Conservation (phyloP, 1,284 basidiomycete genomes). For the Ceratobasidium sp. region DNA sequence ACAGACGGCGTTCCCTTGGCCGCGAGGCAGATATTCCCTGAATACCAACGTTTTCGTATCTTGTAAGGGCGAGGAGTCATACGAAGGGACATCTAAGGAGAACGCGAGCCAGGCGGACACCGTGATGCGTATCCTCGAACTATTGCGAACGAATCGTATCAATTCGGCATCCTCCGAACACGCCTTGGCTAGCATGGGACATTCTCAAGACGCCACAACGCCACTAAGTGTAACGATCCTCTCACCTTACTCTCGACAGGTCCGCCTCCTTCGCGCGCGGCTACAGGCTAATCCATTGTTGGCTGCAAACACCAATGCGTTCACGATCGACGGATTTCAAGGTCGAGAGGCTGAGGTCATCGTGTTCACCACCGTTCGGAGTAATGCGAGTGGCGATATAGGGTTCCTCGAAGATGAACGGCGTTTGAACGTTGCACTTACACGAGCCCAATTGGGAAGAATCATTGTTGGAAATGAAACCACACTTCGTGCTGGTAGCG, state of each 20-base stretch:
- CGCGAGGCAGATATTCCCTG: slow-evolving; percentile 47
- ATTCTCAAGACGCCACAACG: slow-evolving; percentile 24
- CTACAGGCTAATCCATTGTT: slow-evolving; percentile 51
- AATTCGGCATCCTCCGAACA: slow-evolving; percentile 11
- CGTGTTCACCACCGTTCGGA: slow-evolving; percentile 73
- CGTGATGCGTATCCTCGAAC: slow-evolving; percentile 55
- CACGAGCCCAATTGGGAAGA: slow-evolving; percentile 67
- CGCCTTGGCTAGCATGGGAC: no score
- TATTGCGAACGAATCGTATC: slow-evolving; percentile 50
- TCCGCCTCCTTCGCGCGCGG: slow-evolving; percentile 45
- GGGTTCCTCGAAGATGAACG: slow-evolving; percentile 75
- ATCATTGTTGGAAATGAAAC: slow-evolving; percentile 69
- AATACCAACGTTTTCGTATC: slow-evolving; percentile 63
- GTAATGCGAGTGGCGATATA: slow-evolving; percentile 63
- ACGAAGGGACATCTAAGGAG: slow-evolving; percentile 65
- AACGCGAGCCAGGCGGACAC: slow-evolving; percentile 65
- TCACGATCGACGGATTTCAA: slow-evolving; percentile 77
- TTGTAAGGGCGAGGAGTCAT: slow-evolving; percentile 64
- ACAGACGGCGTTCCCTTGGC: slow-evolving; percentile 64
- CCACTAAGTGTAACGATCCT: slow-evolving; percentile 59
- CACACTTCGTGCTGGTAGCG: slow-evolving; percentile 54
- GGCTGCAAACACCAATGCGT: slow-evolving; percentile 56
- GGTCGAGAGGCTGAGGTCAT: slow-evolving; percentile 76
- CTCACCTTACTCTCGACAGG: slow-evolving; percentile 66
- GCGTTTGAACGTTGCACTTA: slow-evolving; percentile 78